A percentile compares a stretch with the other conserved stretches of the same genome.
Evolutionary conservation across 192 early-diverging fungal genomes (phyloP).

Genomic region (Entomortierella lignicola): DNA sequence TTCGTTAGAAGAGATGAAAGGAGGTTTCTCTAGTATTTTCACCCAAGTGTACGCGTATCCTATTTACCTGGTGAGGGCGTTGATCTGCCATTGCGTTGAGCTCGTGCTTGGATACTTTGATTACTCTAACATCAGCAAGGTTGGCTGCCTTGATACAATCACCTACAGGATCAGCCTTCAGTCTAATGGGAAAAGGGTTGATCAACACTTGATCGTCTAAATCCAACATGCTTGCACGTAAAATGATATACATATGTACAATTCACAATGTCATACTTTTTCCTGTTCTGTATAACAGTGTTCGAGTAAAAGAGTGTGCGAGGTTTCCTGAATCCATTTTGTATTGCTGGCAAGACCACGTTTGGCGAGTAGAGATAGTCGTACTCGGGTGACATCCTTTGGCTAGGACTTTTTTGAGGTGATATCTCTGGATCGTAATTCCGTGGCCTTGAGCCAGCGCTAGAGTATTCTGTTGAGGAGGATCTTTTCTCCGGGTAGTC

Average conservation of each 20-base stretch:
- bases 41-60: too few relatives aligned
- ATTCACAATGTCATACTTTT: slow-evolving; percentile 18
- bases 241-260: too few relatives aligned
- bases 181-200: background rate
- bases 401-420: slow-evolving; percentile 1
- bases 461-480: background rate
- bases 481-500: background rate
- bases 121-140: slow-evolving; percentile 18
- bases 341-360: slow-evolving; percentile 33
- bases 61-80: slow-evolving; percentile 64
- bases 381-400: background rate
- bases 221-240: too few relatives aligned
- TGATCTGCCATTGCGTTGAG: slow-evolving; percentile 60
- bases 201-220: background rate
- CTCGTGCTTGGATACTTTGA: slow-evolving; percentile 53
- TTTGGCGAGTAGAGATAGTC: slow-evolving; percentile 51
- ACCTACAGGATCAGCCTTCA: slow-evolving; percentile 18
- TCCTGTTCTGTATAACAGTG: slow-evolving; percentile 28
- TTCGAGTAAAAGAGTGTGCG: slow-evolving; percentile 26
- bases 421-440: slow-evolving; percentile 16
- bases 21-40: too few relatives aligned
- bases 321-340: slow-evolving; percentile 18
- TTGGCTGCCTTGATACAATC: slow-evolving; percentile 32
- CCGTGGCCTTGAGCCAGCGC: background rate
- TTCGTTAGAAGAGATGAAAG: background rate